phyloP scores from a whole-genome alignment of 1,284 basidiomycete species.

The Fistulinella cinereoalba region DNA sequence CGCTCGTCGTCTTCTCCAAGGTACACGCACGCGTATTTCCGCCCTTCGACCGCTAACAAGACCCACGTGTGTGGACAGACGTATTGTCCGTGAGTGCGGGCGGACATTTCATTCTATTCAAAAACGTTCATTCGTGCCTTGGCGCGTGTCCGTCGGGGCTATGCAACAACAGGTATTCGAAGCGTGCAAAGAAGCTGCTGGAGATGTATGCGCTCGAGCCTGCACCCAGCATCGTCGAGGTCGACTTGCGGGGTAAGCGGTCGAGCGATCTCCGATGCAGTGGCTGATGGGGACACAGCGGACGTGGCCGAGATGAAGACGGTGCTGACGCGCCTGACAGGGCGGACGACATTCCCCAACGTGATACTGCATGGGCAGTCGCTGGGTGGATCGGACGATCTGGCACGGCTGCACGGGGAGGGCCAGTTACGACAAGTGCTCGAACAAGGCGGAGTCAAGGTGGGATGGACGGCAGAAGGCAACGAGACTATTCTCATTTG shows the following conservation, averaged over 20 bases:
- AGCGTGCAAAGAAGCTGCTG: constrained; percentile 66
- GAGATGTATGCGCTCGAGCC: constrained; percentile 64
- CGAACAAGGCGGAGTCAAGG: constrained; percentile 13
- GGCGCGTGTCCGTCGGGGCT: not conserved
- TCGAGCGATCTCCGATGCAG: not conserved
- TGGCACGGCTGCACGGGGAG: constrained; percentile 36
- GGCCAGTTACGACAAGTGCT: constrained; percentile 8
- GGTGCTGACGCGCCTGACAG: constrained; percentile 64
- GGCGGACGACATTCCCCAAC: constrained; percentile 72
- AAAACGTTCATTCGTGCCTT: no score
- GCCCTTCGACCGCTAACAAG: no score
- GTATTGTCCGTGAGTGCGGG: constrained; percentile 60
- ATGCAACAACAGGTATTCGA: constrained; percentile 53
- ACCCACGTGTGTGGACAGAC: constrained; percentile 39
- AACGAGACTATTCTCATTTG: not conserved
- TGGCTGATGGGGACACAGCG: constrained; percentile 37
- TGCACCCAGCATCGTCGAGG: constrained; percentile 68
- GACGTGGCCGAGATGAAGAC: constrained; percentile 64
- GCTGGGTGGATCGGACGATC: constrained; percentile 71
- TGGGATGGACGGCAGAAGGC: constrained; percentile 13
- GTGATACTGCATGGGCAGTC: constrained; percentile 62
- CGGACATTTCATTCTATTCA: not conserved
- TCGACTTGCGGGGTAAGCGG: constrained; percentile 60
- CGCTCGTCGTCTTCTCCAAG: constrained; percentile 81
- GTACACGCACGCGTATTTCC: no score